Evolutionary conservation across 164 flowering plant genomes (phyloP).

Genomic region (Vitis riparia): DNA sequence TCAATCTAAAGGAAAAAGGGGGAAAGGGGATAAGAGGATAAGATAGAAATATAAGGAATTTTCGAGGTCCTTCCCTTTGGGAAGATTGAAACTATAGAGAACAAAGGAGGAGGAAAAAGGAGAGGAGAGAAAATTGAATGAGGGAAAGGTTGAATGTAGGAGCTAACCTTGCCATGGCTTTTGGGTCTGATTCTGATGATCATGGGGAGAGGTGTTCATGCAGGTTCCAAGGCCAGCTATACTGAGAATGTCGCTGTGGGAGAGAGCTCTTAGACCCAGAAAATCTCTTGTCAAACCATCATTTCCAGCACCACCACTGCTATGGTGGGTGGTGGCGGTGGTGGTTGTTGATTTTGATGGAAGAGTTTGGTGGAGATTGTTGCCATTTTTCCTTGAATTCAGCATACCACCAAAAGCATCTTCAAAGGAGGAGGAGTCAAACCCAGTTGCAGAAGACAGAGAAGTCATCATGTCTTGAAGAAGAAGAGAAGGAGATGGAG

Average conservation of each 20-base stretch:
- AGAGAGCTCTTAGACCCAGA: conserved; percentile 71
- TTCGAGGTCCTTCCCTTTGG: conserved; percentile 21
- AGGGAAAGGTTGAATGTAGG: neutral
- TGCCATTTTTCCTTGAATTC: conserved; percentile 24
- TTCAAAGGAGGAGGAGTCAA: conserved; percentile 37
- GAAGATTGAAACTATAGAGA: conserved; percentile 11
- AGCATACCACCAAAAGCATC: conserved; percentile 42
- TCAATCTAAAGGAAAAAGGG: neutral
- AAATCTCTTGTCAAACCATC: conserved; percentile 85
- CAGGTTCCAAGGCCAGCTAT: conserved; percentile 54
- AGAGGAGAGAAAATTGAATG: neutral
- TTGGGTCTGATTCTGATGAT: conserved; percentile 33
- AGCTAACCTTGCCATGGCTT: conserved; percentile 66
- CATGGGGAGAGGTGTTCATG: conserved; percentile 34
- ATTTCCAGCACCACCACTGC: conserved; percentile 24
- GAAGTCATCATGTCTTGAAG: conserved; percentile 51
- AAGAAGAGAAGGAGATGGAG: conserved; percentile 20
- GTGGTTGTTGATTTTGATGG: conserved; percentile 1
- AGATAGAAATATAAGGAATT: neutral
- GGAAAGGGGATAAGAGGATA: no score
- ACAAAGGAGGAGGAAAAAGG: neutral
- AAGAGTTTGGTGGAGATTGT: conserved; percentile 7
- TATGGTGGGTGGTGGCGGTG: neutral
- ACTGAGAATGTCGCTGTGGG: conserved; percentile 61
- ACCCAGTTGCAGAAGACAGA: conserved; percentile 32